Evolutionary conservation across 1,284 basidiomycete species (phyloP), one percentile per base, ranked within the genome.

Genomic region (Phylloboletellus chloephorus): DNA sequence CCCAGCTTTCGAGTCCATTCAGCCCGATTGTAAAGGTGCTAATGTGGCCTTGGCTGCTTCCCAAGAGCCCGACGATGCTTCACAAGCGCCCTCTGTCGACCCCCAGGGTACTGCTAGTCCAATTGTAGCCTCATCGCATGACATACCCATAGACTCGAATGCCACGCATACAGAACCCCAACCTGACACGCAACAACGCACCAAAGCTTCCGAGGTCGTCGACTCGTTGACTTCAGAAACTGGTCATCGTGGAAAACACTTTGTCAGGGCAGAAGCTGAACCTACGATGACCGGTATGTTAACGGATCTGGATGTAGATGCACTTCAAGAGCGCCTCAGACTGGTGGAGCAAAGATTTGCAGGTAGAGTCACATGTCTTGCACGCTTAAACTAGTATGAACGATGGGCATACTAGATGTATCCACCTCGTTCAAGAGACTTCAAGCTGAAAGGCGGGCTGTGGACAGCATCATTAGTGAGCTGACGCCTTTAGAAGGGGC

Each of bases 361-460:
- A 48, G 84, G 86, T 82, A 40, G 60, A 26, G 66, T 51, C 2
- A 28, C 12, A 13, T 40, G 12, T 46, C 5, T 25, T 41, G 11
- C 12, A 22, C 9, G n/a, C 31, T 19, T 16, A 23, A 23, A 26
- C 16, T 24, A 9, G 19, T 34, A 28, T 43, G 17, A 45, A 37
- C 37, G n/a, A 37, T 26, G 30, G 43, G 12, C 26, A 1, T 42
- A 39, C 11, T 38, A 88, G 86, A 88, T 56, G 75, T 88, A 2
- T 87, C 86, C 5, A 74, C 69, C 0, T 85, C 86, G 4, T 86
- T 85, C 67, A 83, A 85, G 58, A 69, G 74, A 47, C 64, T 88
- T 16, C 84, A 85, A 49, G 73, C 76, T 1, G 83, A 86, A 60
- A 82, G 81, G 52, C 58, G 67, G 16, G 79, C 79, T 5, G 82